Evolutionary conservation across 2,329 filamentous ascomycete species (phyloP), one percentile per base, ranked within the genome.

Genomic region (Aspergillus ochraceoroseus): DNA sequence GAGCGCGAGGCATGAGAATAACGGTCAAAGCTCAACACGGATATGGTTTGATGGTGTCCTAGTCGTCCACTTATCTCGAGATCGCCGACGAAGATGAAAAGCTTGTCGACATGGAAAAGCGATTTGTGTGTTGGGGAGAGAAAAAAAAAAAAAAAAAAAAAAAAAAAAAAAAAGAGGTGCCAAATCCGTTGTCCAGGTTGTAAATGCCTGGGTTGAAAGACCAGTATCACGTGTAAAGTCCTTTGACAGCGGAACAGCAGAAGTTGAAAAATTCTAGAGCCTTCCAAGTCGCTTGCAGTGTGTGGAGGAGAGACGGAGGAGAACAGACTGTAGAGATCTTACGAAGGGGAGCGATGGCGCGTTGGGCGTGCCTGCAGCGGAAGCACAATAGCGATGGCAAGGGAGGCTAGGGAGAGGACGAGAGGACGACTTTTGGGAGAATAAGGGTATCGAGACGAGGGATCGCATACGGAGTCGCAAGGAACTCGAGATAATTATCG

Each of bases 1-100:
- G 57, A 47, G 58, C 59, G 45, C 65, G 64, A 51, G 60, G 54
- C 64, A 69, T 67, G 37, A 30, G 41, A 45, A 29, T 29, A 35
- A 37, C 27, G 17, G 35, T 39, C 14, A 32, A 34, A 20, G 17
- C 37, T 41, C 13, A 32, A 40, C 17, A 11, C 23, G 22, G 20
- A 27, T 32, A 20, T 37, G 15, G 32, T 28, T 26, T 38, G 20
- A 14, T 14, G 15, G 19, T 14, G 14, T 37, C 29, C 41, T 35
- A 33, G 11, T 38, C 32, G 29, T 43, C 44, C 32, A 25, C 23
- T 43, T 19, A 40, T 42, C 33, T 30, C 28, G 32, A 38, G 31
- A 33, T 51, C 35, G 31, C 38, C 29, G 25, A 43, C 38, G 12
- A 22, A 22, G 5, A 27, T 19, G 15, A 28, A 33, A 34, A 31